phyloP scores from a whole-genome alignment of 345 rosid species.

The Microcos paniculata region DNA sequence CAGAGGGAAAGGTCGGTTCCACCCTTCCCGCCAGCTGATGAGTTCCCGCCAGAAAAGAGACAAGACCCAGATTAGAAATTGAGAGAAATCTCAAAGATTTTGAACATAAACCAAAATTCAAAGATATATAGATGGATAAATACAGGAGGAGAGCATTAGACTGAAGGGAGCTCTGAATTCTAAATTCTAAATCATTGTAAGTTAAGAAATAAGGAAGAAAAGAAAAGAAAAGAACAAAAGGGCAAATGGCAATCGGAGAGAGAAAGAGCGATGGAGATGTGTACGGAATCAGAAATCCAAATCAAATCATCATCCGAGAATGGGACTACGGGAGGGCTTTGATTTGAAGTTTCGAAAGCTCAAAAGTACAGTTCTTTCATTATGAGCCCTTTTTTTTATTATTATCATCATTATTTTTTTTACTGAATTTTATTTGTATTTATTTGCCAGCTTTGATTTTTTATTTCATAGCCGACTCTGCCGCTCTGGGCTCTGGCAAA shows the following conservation, averaged over 20 bases:
- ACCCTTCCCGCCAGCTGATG: background rate
- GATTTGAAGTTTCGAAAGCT: constrained; percentile 5
- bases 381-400: background rate
- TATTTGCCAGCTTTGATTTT: background rate
- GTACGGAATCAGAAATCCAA: background rate
- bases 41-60: constrained; percentile 18
- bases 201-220: background rate
- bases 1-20: constrained; percentile 8
- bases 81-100: background rate
- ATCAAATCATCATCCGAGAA: background rate
- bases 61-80: constrained; percentile 8
- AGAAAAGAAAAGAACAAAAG: background rate
- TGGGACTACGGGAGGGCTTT: background rate
- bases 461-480: background rate
- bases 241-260: background rate
- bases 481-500: too few relatives aligned
- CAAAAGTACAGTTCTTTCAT: background rate
- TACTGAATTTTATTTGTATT: background rate
- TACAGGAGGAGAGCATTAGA: background rate
- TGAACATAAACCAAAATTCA: background rate
- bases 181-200: background rate
- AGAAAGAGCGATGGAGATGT: background rate
- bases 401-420: background rate
- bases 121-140: background rate
- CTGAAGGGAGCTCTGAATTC: constrained; percentile 1